phyloP scores from a whole-genome alignment of 805 yeast species.

The Candida maesae region DNA sequence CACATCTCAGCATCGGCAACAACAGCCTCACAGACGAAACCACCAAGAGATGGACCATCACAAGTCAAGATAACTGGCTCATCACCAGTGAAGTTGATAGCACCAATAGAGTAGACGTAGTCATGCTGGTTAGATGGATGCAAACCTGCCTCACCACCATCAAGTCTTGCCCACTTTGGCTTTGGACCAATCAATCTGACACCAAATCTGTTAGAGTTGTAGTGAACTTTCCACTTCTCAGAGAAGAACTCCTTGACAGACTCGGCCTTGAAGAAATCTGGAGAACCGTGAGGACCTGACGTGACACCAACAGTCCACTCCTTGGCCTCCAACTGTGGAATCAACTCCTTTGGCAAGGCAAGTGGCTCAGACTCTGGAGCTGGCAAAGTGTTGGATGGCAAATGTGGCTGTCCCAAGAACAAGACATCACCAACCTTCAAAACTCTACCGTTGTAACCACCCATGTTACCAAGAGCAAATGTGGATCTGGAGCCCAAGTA shows the following conservation, averaged over 20 bases:
- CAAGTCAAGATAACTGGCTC: slow-evolving; percentile 96
- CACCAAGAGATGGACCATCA: slow-evolving; percentile 97
- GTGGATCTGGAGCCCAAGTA: slow-evolving; percentile 96
- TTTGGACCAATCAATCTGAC: slow-evolving; percentile 93
- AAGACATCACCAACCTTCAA: slow-evolving; percentile 90
- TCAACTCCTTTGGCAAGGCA: slow-evolving; percentile 47
- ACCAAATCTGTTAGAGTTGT: slow-evolving; percentile 96
- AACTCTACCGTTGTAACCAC: slow-evolving; percentile 92
- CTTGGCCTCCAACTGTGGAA: slow-evolving; percentile 28
- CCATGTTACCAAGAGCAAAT: slow-evolving; percentile 87
- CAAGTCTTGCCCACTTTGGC: slow-evolving; percentile 93
- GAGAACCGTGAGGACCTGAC: slow-evolving; percentile 97
- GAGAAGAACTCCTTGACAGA: slow-evolving; percentile 71
- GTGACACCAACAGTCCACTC: slow-evolving; percentile 89
- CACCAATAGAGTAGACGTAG: slow-evolving; percentile 94
- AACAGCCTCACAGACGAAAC: slow-evolving; percentile 95
- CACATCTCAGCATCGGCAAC: slow-evolving; percentile 95
- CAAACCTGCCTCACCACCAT: slow-evolving; percentile 97
- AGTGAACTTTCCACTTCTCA: slow-evolving; percentile 89
- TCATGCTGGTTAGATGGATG: slow-evolving; percentile 99
- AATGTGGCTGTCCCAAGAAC: slow-evolving; percentile 75
- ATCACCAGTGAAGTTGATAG: slow-evolving; percentile 97
- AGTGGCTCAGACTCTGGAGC: slow-evolving; percentile 65
- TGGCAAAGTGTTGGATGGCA: slow-evolving; percentile 66
- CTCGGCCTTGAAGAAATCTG: slow-evolving; percentile 84